Conservation (phyloP, 2,329 filamentous ascomycete species). For the Rhynchosporium agropyri region DNA sequence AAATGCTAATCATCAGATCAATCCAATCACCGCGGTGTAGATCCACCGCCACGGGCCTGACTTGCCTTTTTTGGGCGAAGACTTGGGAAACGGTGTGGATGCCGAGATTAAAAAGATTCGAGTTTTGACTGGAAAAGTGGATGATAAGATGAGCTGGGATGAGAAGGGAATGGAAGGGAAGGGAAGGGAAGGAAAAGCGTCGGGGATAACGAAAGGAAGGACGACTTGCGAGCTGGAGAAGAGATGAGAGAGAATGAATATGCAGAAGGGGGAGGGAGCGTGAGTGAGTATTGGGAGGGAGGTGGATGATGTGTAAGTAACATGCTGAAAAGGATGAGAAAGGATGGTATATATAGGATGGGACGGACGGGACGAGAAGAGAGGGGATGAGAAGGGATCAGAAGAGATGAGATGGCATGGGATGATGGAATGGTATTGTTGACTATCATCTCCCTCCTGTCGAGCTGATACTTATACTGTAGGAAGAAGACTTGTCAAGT, state of each 20-base stretch:
- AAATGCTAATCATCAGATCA: slow-evolving; percentile 7
- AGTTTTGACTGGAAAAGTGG: slow-evolving; percentile 2
- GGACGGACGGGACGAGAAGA: too few relatives aligned
- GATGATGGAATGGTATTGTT: neutral
- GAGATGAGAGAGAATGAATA: slow-evolving; percentile 11
- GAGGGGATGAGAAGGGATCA: neutral
- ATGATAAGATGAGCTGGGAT: too few relatives aligned
- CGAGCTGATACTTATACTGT: too few relatives aligned
- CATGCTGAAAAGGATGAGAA: too few relatives aligned
- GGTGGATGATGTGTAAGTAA: too few relatives aligned
- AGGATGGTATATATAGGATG: too few relatives aligned
- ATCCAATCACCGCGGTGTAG: neutral
- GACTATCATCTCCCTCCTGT: neutral
- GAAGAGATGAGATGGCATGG: too few relatives aligned
- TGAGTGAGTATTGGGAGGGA: neutral
- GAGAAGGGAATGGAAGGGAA: neutral
- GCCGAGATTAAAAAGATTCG: slow-evolving; percentile 14
- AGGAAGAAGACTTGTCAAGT: too few relatives aligned
- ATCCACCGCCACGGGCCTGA: slow-evolving; percentile 1
- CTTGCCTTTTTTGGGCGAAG: neutral
- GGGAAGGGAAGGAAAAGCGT: neutral
- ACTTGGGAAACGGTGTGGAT: neutral
- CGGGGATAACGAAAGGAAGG: neutral
- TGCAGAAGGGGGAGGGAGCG: neutral
- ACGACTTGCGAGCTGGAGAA: slow-evolving; percentile 9